phyloP scores from a whole-genome alignment of 495 filamentous ascomycete genomes.

The Bacidia gigantensis region DNA sequence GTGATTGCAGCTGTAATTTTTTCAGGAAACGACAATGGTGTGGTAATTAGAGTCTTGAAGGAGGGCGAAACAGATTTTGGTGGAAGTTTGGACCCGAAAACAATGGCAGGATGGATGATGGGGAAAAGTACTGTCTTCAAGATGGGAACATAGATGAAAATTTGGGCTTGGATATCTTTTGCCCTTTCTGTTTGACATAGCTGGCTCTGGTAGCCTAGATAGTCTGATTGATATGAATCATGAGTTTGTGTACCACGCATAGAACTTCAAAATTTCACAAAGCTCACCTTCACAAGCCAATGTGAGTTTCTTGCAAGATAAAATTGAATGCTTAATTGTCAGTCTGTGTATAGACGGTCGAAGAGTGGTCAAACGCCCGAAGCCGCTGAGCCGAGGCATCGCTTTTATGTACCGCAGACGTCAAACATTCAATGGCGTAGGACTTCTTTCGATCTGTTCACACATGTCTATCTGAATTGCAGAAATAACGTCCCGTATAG shows the following conservation, averaged over 20 bases:
- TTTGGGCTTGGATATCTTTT: conserved; percentile 1
- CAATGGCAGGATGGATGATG: conserved; percentile 8
- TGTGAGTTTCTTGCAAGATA: background rate
- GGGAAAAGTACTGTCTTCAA: conserved; percentile 8
- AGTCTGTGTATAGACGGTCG: too few relatives aligned
- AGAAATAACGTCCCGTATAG: too few relatives aligned
- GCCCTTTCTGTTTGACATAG: background rate
- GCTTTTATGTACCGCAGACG: background rate
- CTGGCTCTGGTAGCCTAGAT: background rate
- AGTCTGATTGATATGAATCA: background rate
- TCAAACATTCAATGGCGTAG: background rate
- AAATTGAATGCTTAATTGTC: background rate
- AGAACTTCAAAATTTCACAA: too few relatives aligned
- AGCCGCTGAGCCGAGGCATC: background rate
- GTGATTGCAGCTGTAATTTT: conserved; percentile 51
- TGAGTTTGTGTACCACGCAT: background rate
- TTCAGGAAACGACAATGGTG: conserved; percentile 25
- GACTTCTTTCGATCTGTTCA: too few relatives aligned
- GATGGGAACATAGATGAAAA: conserved; percentile 3
- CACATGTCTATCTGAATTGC: too few relatives aligned
- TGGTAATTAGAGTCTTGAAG: conserved; percentile 29
- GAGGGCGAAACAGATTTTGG: conserved; percentile 23
- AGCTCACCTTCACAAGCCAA: too few relatives aligned
- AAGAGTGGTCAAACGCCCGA: background rate
- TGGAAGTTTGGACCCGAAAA: conserved; percentile 2